Evolutionary conservation across 805 yeast species (phyloP).

Genomic region (Myxozyma mucilagina): DNA sequence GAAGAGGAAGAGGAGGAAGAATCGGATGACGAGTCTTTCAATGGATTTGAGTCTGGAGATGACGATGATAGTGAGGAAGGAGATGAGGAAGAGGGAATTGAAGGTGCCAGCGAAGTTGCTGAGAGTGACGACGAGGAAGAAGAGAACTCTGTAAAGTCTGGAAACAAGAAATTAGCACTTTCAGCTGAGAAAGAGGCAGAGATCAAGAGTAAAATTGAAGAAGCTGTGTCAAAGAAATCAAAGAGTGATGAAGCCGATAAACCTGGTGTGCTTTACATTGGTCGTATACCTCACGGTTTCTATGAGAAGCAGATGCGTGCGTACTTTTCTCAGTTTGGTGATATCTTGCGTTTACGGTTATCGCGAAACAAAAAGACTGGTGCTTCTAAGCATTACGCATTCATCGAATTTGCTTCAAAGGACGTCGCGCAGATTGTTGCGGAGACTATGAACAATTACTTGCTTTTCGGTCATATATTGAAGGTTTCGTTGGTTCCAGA

Average conservation of each 20-base stretch:
- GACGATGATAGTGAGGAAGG: slow-evolving; percentile 37
- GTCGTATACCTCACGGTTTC: slow-evolving; percentile 91
- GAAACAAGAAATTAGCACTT: slow-evolving; percentile 8
- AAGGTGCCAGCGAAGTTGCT: slow-evolving; percentile 26
- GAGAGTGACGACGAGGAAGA: slow-evolving; percentile 28
- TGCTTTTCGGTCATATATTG: slow-evolving; percentile 82
- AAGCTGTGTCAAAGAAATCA: slow-evolving; percentile 24
- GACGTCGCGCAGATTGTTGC: slow-evolving; percentile 86
- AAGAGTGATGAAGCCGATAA: slow-evolving; percentile 31
- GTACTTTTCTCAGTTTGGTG: slow-evolving; percentile 91
- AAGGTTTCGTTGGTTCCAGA: slow-evolving; percentile 61
- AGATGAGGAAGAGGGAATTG: slow-evolving; percentile 31
- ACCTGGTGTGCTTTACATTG: slow-evolving; percentile 65
- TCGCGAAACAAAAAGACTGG: slow-evolving; percentile 92
- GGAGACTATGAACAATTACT: slow-evolving; percentile 94
- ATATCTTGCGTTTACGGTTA: slow-evolving; percentile 69
- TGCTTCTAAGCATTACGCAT: slow-evolving; percentile 86
- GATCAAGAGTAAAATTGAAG: slow-evolving; percentile 20
- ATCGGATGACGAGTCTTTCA: slow-evolving; percentile 12
- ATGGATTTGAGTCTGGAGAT: slow-evolving; percentile 22
- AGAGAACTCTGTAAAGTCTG: slow-evolving; percentile 15
- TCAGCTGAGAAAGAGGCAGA: slow-evolving; percentile 23
- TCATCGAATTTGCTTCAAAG: slow-evolving; percentile 71
- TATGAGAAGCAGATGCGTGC: slow-evolving; percentile 69
- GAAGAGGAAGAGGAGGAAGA: slow-evolving; percentile 8